Evolutionary conservation across 176 grass and related monocot species (phyloP).

Genomic region (Oryza glumipatula): DNA sequence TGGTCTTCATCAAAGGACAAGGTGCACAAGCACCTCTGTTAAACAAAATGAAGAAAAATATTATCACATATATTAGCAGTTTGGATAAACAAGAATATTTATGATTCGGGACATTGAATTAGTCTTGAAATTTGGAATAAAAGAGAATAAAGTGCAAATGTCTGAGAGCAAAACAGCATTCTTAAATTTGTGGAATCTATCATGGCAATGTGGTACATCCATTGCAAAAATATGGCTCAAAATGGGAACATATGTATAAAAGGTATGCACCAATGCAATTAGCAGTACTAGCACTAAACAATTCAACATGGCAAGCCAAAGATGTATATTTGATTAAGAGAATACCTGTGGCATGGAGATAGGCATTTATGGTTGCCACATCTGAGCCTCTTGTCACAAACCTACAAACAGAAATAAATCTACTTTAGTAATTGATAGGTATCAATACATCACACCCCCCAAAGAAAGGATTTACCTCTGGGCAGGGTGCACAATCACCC

Average conservation of each 20-base stretch:
- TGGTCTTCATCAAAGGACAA: slow-evolving; percentile 93
- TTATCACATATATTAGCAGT: slow-evolving; percentile 31
- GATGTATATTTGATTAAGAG: slow-evolving; percentile 15
- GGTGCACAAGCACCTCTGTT: slow-evolving; percentile 80
- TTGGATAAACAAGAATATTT: slow-evolving; percentile 4
- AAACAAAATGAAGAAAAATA: slow-evolving; percentile 32
- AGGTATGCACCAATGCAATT: neutral
- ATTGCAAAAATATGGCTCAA: neutral
- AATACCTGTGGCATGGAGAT: slow-evolving; percentile 94
- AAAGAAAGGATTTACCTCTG: slow-evolving; percentile 57
- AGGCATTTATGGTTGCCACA: slow-evolving; percentile 95
- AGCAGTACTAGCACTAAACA: neutral
- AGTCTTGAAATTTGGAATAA: neutral
- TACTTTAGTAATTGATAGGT: slow-evolving; percentile 40
- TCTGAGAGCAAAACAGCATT: neutral
- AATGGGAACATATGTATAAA: neutral
- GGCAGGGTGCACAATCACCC: slow-evolving; percentile 81
- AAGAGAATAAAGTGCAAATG: slow-evolving; percentile 20
- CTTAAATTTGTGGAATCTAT: neutral
- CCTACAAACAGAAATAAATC: slow-evolving; percentile 55
- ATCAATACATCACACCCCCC: neutral
- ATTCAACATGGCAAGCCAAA: neutral
- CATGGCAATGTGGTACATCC: neutral
- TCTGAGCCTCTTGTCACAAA: slow-evolving; percentile 81
- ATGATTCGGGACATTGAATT: neutral